Evolutionary conservation across 805 yeast species (phyloP).

Genomic region (Clavispora phyllophila): DNA sequence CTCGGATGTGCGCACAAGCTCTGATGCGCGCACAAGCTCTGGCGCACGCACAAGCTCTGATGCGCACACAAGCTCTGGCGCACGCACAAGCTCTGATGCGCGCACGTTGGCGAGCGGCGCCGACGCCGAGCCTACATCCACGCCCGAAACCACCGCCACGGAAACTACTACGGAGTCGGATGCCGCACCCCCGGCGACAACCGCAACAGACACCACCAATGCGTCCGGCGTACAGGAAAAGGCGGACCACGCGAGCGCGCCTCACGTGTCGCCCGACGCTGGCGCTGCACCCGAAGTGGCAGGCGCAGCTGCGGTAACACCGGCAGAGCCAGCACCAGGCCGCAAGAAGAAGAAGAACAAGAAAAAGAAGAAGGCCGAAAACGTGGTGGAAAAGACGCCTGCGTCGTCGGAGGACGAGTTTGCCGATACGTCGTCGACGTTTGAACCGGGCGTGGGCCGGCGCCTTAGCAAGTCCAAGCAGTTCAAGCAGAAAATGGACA

Average conservation of each 20-base stretch:
- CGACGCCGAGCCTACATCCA: too few relatives aligned
- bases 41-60: too few relatives aligned
- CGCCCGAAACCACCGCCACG: background rate
- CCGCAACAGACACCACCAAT: background rate
- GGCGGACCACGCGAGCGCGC: background rate
- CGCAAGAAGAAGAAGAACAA: background rate
- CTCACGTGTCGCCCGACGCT: background rate
- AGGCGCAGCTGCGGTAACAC: too few relatives aligned
- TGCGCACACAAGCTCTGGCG: too few relatives aligned
- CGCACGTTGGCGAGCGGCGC: too few relatives aligned
- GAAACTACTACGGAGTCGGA: too few relatives aligned
- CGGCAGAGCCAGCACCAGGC: background rate
- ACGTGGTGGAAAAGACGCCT: constrained; percentile 1
- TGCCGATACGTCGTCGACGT: constrained; percentile 16
- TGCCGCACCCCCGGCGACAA: too few relatives aligned
- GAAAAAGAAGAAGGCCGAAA: background rate
- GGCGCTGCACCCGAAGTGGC: constrained; percentile 4
- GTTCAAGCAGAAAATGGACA: constrained; percentile 29
- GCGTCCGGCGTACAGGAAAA: background rate
- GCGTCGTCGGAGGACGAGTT: constrained; percentile 11
- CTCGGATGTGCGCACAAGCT: too few relatives aligned
- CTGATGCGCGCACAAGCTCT: too few relatives aligned
- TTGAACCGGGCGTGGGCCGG: constrained; percentile 3
- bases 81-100: too few relatives aligned
- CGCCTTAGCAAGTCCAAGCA: constrained; percentile 26